Evolutionary conservation across 2,329 filamentous ascomycete species (phyloP), one percentile per base, ranked within the genome.

Genomic region (Colletotrichum tropicale): DNA sequence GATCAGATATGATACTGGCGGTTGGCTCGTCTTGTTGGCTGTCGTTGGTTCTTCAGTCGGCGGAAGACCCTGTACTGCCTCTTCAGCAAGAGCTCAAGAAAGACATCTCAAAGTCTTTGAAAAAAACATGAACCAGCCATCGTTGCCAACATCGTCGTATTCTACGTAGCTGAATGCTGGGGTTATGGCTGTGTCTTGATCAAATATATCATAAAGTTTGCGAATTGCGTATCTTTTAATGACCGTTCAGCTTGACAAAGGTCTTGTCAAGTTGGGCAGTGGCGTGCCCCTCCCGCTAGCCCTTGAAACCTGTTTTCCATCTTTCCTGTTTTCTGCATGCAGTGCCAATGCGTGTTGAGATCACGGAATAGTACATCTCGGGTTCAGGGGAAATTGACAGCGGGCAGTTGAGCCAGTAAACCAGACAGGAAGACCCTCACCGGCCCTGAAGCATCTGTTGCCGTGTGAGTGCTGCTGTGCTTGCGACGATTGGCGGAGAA

Each of bases 241-340:
- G 4, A 8, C 15, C 4, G 13, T 16, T 36, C 15, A 16, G 34
- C 6, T 1, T 36, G 3, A 16, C 34, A 36, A 36, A 16, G 0
- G 15, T 36, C 1, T 15, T 3, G 1, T 16, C 15, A 18, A 36
- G 13, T 16, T 16, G 1, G 1, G 36, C 6, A 38, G 36, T 1
- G 16, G 16, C 16, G 16, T 43, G 0, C 0, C 36, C 0, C 36
- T 43, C 8, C 36, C 36, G 8, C 36, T 43, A 0, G 36, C 36
- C 36, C 5, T 43, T n/a, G 12, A 32, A 13, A 32, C 30, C 34
- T 38, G 15, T 16, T 8, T 38, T 5, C 16, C 15, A 1, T 5
- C 15, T 38, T 8, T 18, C 16, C 15, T 18, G 15, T 38, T 16
- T 16, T 38, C 36, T 18, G 4, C 15, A 9, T 36, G 13, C 15